Percentiles rank a stretch among this genome's conserved stretches.
Conservation (phyloP, 495 filamentous ascomycete genomes). For the Penicillium soppii region DNA sequence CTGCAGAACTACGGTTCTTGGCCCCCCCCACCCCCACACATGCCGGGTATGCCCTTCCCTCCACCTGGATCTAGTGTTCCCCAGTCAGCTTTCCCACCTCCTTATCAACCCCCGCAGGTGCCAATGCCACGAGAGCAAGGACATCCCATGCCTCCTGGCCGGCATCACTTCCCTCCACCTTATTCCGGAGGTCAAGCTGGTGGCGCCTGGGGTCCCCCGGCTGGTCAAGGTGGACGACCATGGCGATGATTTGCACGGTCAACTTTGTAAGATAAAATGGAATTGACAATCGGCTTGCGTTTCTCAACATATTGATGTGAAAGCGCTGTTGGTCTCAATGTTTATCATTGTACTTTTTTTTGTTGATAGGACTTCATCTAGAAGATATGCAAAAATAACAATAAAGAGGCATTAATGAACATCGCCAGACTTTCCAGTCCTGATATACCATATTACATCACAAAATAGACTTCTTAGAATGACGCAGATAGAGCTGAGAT, state of each 20-base stretch:
- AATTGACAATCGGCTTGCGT: no score
- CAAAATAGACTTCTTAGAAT: no score
- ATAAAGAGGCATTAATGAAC: no score
- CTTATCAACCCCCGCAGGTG: conserved; percentile 18
- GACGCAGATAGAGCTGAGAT: no score
- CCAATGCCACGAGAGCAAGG: conserved; percentile 13
- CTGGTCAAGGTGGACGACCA: conserved; percentile 19
- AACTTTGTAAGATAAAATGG: neutral
- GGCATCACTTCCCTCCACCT: conserved; percentile 40
- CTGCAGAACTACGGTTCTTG: conserved; percentile 53
- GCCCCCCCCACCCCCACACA: conserved; percentile 43
- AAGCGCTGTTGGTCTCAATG: no score
- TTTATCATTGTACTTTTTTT: no score
- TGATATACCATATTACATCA: no score
- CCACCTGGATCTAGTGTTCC: conserved; percentile 17
- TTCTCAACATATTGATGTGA: no score
- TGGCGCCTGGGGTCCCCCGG: conserved; percentile 18
- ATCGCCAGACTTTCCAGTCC: no score
- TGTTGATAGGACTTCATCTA: no score
- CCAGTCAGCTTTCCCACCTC: conserved; percentile 28
- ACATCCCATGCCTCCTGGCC: conserved; percentile 37
- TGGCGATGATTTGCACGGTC: conserved; percentile 19
- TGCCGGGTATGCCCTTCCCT: conserved; percentile 21
- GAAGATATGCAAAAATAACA: no score
- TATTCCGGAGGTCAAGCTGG: conserved; percentile 27